A percentile compares a stretch with the other conserved stretches of the same genome.
Conservation (phyloP, 202 grass and related monocot species). For the Dendrocalamus latiflorus region DNA sequence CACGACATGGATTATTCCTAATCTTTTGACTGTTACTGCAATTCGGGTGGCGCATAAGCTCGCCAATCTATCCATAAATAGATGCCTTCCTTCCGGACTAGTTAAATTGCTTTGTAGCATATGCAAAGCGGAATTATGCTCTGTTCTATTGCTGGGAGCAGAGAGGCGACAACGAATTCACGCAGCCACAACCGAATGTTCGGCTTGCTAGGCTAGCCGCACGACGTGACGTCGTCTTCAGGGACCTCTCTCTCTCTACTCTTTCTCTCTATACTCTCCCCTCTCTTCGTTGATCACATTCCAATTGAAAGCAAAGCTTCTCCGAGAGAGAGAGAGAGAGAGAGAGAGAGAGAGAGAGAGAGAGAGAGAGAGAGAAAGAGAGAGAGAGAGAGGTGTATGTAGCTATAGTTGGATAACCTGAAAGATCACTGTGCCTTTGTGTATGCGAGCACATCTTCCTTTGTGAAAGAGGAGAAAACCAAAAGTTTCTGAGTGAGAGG, state of each 20-base stretch:
- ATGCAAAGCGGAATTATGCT: slow-evolving; percentile 20
- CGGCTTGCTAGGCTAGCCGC: not conserved
- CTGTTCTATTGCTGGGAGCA: slow-evolving; percentile 16
- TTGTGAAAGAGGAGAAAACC: slow-evolving; percentile 7
- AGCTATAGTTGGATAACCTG: slow-evolving; percentile 31
- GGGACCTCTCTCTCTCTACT: not conserved
- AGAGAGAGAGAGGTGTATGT: not conserved
- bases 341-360: not conserved
- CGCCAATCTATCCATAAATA: slow-evolving; percentile 23
- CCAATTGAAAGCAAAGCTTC: not conserved
- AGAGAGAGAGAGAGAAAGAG: not conserved
- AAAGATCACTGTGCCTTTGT: not conserved
- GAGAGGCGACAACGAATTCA: slow-evolving; percentile 39
- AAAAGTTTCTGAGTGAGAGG: not conserved
- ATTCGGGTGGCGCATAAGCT: slow-evolving; percentile 1
- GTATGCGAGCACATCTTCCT: not conserved
- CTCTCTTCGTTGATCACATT: not conserved
- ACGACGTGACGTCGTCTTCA: slow-evolving; percentile 25
- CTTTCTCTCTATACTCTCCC: no score
- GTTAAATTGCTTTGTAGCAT: slow-evolving; percentile 18
- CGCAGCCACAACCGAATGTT: slow-evolving; percentile 33
- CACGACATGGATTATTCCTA: slow-evolving; percentile 30
- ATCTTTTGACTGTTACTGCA: slow-evolving; percentile 32
- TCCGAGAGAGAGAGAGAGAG: not conserved
- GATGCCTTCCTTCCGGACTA: slow-evolving; percentile 25